Evolutionary conservation across 305 asterid genomes (phyloP).

Genomic region (Ilex paraguariensis): DNA sequence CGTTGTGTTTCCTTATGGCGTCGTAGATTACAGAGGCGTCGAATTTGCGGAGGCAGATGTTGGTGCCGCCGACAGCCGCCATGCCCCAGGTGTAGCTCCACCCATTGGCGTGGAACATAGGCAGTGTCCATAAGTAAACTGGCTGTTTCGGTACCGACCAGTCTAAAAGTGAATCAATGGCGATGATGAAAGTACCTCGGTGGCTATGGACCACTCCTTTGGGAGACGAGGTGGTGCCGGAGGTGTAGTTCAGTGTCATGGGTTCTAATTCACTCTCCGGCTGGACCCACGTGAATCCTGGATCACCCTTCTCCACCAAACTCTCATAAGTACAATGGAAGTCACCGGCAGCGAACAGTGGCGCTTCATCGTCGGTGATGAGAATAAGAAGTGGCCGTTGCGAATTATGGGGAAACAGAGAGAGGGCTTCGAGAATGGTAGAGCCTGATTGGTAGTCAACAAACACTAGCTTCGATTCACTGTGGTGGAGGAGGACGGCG

Average conservation of each 20-base stretch:
- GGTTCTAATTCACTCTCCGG: conserved; percentile 72
- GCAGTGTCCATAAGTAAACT: conserved; percentile 81
- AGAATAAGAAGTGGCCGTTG: conserved; percentile 43
- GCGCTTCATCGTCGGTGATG: conserved; percentile 26
- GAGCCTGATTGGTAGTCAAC: conserved; percentile 59
- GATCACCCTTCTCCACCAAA: conserved; percentile 41
- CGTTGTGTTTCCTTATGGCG: conserved; percentile 35
- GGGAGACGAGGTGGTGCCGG: conserved; percentile 89
- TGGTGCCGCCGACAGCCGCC: conserved; percentile 77
- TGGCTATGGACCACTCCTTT: conserved; percentile 85
- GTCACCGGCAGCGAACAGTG: not conserved
- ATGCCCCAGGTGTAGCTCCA: conserved; percentile 94
- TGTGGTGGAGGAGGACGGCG: conserved; percentile 58
- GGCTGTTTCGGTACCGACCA: conserved; percentile 72
- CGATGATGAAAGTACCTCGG: conserved; percentile 50
- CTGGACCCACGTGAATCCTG: conserved; percentile 49
- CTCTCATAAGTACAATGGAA: conserved; percentile 35
- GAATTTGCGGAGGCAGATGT: conserved; percentile 67
- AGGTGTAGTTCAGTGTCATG: conserved; percentile 63
- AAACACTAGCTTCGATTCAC: conserved; percentile 62
- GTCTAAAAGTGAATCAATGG: conserved; percentile 50
- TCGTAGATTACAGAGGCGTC: conserved; percentile 41
- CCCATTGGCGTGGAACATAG: conserved; percentile 92
- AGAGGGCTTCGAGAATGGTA: conserved; percentile 47
- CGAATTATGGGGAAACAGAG: conserved; percentile 33